These are phyloP conservation scores for Fusarium camptoceras DNA, from an alignment of 2,329 filamentous ascomycete genomes.

Conservation along the genomic window DNA sequence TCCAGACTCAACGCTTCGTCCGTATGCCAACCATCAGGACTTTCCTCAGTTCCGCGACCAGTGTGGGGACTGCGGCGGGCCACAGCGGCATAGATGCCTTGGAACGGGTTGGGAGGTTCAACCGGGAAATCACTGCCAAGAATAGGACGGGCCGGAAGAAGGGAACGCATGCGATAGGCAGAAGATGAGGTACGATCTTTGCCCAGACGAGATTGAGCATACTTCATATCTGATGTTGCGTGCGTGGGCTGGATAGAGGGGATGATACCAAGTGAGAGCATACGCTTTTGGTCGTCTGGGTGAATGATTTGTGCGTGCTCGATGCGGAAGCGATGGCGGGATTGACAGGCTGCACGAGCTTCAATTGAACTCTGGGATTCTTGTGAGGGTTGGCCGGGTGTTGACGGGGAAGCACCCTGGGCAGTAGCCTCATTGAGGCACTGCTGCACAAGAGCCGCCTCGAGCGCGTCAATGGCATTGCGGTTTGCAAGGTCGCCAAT, in stretches of 20 bases:
- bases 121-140: conserved; percentile 80
- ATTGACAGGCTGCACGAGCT: conserved; percentile 62
- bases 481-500: conserved; percentile 78
- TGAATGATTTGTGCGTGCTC: conserved; percentile 79
- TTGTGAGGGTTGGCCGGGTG: not conserved
- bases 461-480: conserved; percentile 71
- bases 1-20: conserved; percentile 69
- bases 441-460: conserved; percentile 63
- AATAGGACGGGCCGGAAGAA: conserved; percentile 65
- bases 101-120: conserved; percentile 74
- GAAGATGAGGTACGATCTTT: conserved; percentile 62
- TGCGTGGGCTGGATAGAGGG: conserved; percentile 79
- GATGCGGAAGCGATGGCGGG: conserved; percentile 71
- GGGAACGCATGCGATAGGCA: conserved; percentile 74
- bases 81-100: conserved; percentile 76
- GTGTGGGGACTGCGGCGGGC: conserved; percentile 70
- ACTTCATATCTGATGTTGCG: conserved; percentile 77
- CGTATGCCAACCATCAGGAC: conserved; percentile 66
- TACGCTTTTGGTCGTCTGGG: conserved; percentile 70
- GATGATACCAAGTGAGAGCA: conserved; percentile 69
- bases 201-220: conserved; percentile 71
- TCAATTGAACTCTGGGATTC: conserved; percentile 27
- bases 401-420: conserved; percentile 22
- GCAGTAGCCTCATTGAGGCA: conserved; percentile 57
- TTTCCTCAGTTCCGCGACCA: conserved; percentile 61